Conservation (phyloP, 2,329 filamentous ascomycete genomes). For the Cadophora malorum region DNA sequence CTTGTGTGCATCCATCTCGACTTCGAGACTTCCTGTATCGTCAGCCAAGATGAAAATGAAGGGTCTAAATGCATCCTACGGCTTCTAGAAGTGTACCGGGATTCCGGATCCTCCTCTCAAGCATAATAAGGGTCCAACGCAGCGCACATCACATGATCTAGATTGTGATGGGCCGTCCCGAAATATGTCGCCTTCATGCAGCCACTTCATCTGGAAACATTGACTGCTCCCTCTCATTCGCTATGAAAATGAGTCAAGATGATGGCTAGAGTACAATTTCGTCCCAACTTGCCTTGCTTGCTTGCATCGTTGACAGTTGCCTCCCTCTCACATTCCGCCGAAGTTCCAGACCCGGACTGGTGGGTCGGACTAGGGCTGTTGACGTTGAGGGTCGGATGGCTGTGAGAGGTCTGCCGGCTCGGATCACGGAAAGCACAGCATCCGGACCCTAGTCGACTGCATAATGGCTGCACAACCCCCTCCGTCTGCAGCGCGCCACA, state of each 20-base stretch:
- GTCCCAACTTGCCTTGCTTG: conserved; percentile 8
- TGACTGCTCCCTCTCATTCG: neutral
- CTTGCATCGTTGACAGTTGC: neutral
- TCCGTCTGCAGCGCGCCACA: neutral
- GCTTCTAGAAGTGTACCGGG: neutral
- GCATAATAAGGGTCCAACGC: neutral
- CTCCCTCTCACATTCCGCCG: no score
- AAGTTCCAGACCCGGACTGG: conserved; percentile 6
- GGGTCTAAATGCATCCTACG: neutral
- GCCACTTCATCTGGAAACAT: neutral
- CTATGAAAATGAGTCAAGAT: no score
- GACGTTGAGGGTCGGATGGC: neutral
- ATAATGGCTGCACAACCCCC: neutral
- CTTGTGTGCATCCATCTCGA: neutral
- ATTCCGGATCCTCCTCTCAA: neutral
- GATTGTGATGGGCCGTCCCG: conserved; percentile 9
- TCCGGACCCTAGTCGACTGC: neutral
- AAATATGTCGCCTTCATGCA: neutral
- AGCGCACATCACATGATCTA: conserved; percentile 6
- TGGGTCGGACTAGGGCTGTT: neutral
- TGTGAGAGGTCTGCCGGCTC: conserved; percentile 2
- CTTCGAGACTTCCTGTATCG: neutral
- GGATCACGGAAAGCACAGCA: neutral
- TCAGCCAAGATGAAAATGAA: conserved; percentile 1
- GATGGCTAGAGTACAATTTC: neutral